These are phyloP conservation scores for Lactarius akahatsu DNA, from an alignment of 768 basidiomycete species.

Conservation along the genomic window DNA sequence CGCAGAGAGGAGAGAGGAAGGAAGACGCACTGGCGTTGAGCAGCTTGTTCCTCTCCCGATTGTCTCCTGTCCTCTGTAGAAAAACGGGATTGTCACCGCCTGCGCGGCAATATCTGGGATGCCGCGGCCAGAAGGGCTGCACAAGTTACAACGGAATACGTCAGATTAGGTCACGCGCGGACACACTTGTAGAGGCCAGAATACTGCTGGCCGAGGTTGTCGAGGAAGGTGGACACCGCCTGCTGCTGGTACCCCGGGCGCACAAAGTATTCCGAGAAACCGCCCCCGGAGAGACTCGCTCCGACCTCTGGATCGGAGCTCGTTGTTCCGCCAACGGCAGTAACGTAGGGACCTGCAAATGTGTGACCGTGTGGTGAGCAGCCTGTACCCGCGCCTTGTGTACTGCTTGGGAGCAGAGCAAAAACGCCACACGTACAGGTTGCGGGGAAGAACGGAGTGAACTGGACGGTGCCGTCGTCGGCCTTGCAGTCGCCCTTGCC, in stretches of 20 bases:
- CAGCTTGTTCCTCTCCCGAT: neutral
- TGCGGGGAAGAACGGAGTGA: neutral
- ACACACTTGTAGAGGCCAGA: neutral
- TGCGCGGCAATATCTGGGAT: neutral
- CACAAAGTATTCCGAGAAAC: neutral
- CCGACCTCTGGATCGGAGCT: neutral
- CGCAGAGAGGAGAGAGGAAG: too few species aligned
- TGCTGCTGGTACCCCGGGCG: neutral
- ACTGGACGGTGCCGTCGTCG: neutral
- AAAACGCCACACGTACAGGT: neutral
- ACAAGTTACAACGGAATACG: neutral
- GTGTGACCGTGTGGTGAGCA: neutral
- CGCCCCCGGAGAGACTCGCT: neutral
- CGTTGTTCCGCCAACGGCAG: neutral
- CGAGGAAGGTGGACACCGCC: neutral
- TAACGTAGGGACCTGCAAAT: neutral
- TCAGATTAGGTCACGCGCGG: neutral
- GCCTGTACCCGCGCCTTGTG: neutral
- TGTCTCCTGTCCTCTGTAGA: neutral
- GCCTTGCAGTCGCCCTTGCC: neutral
- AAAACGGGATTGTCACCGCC: neutral
- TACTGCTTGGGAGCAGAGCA: neutral
- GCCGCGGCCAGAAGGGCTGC: neutral
- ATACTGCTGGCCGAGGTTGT: neutral
- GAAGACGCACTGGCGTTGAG: neutral